Evolutionary conservation across 352 stramenopile genomes (phyloP), one percentile per base, ranked within the genome.

Genomic region (Chrysophaeum taylorii): DNA sequence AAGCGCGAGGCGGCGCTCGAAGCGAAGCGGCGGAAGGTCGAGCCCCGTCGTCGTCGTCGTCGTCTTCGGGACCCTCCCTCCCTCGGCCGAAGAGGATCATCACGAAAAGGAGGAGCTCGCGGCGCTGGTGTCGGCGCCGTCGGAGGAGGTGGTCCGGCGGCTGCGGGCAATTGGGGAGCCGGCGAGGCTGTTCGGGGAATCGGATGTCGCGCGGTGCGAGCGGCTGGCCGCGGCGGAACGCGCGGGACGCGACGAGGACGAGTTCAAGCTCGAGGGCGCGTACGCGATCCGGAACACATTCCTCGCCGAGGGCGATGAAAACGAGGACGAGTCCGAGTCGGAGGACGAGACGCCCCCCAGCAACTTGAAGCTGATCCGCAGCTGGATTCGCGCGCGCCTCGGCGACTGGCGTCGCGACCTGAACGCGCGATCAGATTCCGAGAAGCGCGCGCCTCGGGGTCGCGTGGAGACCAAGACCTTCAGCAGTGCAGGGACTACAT

Each of bases 401-500:
- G 87, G 90, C 21, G 76, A 86, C 36, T 98, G 94, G 94, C 92
- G 97, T 81, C 78, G 81, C 7, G 90, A 97, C 42, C 82, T 98
- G 68, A 83, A 82, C n/a, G 70, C 75, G 38, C 85, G 92, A 16
- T 82, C 88, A 0, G 89, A 97, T 39, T 71, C 89, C 45, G 82
- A 95, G 27, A 95, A 95, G 74, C 83, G 82, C 43, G 91, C 90
- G 37, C 85, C 88, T 15, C 85, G 93, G 62, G 92, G 92, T 61
- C 79, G 79, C 73, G 94, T 96, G 54, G 92, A 96, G 52, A 95
- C 88, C 50, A 96, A 96, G 83, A 98, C 93, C 12, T 89, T 96
- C 77, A 98, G 79, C 92, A 98, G 84, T 97, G 91, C 81, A 97
- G 97, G 73, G 93, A 98, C 79, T 98, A 98, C 80, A 98, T 99